Conservation (phyloP, 2,329 filamentous ascomycete genomes). For the Clonostachys rhizophaga region DNA sequence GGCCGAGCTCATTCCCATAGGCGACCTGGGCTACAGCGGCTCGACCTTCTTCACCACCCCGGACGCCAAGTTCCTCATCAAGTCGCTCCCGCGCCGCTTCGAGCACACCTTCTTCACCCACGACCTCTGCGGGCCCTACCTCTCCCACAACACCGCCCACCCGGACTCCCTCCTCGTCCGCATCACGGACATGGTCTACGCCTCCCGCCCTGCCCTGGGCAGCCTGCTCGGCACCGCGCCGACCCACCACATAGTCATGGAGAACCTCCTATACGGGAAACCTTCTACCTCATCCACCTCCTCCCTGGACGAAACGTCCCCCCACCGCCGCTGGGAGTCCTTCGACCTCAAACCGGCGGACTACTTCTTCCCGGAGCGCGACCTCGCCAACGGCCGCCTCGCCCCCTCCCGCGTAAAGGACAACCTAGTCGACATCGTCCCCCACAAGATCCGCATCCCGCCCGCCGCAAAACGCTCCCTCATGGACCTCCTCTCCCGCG, state of each 20-base stretch:
- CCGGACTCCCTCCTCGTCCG: slow-evolving; percentile 61
- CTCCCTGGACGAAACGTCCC: slow-evolving; percentile 6
- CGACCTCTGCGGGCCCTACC: slow-evolving; percentile 62
- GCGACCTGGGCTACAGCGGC: slow-evolving; percentile 70
- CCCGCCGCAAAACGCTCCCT: slow-evolving; percentile 51
- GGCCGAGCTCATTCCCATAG: slow-evolving; percentile 46
- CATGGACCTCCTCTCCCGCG: slow-evolving; percentile 47
- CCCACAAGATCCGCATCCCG: slow-evolving; percentile 58
- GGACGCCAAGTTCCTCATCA: slow-evolving; percentile 65
- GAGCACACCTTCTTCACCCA: slow-evolving; percentile 67
- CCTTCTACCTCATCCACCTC: slow-evolving; percentile 9
- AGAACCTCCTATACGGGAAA: slow-evolving; percentile 65
- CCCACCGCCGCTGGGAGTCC: slow-evolving; percentile 52
- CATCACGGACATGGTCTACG: slow-evolving; percentile 65
- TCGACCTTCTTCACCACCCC: slow-evolving; percentile 70
- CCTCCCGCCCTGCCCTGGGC: slow-evolving; percentile 51
- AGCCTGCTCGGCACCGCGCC: slow-evolving; percentile 56
- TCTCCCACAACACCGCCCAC: slow-evolving; percentile 55
- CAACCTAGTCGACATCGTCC: slow-evolving; percentile 62
- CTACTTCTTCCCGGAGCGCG: slow-evolving; percentile 73
- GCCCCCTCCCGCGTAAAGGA: slow-evolving; percentile 61
- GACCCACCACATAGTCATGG: slow-evolving; percentile 73
- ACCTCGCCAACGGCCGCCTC: slow-evolving; percentile 60
- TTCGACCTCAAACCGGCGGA: slow-evolving; percentile 71
- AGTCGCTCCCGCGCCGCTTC: slow-evolving; percentile 64